phyloP scores from a whole-genome alignment of 2,329 filamentous ascomycete species.

The Colletotrichum cordylinicola region DNA sequence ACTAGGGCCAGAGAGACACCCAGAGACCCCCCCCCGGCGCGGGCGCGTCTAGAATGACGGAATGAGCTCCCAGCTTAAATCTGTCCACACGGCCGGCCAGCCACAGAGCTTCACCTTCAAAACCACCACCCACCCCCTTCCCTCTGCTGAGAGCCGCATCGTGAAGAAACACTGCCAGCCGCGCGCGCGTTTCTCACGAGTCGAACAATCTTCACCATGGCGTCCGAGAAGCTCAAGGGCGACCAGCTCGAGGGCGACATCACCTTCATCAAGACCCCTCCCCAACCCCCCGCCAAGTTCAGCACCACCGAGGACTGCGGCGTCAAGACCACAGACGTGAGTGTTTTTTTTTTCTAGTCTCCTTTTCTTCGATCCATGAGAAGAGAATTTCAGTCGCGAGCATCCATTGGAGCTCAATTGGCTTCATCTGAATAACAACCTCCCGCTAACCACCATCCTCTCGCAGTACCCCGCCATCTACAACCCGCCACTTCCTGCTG shows the following conservation, averaged over 20 bases:
- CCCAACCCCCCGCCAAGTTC: conserved; percentile 59
- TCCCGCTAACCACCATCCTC: conserved; percentile 5
- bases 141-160: neutral
- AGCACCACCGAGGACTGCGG: conserved; percentile 71
- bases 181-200: neutral
- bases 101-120: neutral
- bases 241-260: conserved; percentile 40
- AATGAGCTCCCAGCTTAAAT: conserved; percentile 19
- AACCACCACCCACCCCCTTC: neutral
- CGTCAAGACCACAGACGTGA: conserved; percentile 45
- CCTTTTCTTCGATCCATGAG: neutral
- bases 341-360: neutral
- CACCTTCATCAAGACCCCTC: conserved; percentile 48
- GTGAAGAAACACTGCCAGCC: neutral
- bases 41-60: neutral
- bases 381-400: neutral
- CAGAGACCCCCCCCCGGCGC: neutral
- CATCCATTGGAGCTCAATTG: neutral
- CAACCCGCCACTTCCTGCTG: conserved; percentile 92
- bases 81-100: conserved; percentile 11
- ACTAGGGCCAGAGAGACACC: neutral
- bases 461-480: conserved; percentile 84
- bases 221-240: conserved; percentile 23
- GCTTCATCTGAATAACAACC: neutral
- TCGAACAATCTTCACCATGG: conserved; percentile 15